These are phyloP conservation scores for Tetrahymena thermophila DNA, from an alignment of 73 alveolate genomes.

Conservation along the genomic window DNA sequence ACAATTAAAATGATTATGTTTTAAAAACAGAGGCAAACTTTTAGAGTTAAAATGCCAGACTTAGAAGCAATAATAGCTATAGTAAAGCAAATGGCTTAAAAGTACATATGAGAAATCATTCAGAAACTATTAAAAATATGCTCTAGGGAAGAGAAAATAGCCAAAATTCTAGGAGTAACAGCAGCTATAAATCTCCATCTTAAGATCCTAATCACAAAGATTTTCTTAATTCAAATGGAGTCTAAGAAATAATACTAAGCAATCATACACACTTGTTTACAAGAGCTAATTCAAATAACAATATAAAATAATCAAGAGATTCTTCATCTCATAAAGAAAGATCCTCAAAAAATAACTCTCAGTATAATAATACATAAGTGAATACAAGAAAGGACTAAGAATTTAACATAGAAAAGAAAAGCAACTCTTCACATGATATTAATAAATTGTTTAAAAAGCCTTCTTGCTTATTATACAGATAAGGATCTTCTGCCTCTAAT, in stretches of 20 bases:
- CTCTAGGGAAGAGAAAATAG: neutral
- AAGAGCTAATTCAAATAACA: neutral
- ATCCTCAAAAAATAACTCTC: neutral
- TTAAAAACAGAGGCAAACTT: neutral
- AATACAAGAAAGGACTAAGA: neutral
- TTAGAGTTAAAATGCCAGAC: neutral
- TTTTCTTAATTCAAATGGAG: neutral
- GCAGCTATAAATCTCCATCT: neutral
- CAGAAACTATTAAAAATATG: neutral
- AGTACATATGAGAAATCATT: neutral
- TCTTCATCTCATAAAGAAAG: neutral
- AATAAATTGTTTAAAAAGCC: neutral
- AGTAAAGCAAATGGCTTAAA: neutral
- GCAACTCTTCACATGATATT: neutral
- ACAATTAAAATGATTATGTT: neutral
- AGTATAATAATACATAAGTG: neutral
- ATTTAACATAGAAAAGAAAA: neutral
- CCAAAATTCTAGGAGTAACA: neutral
- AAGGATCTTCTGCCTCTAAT: neutral
- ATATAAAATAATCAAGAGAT: neutral
- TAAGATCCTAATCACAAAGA: neutral
- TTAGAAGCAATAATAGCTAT: neutral
- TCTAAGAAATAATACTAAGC: neutral
- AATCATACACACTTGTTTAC: neutral
- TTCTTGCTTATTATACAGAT: neutral